A percentile compares a stretch with the other conserved stretches of the same genome.
These are phyloP conservation scores for Carex myosuroides DNA, from an alignment of 176 grass and related monocot genomes.

Conservation along the genomic window DNA sequence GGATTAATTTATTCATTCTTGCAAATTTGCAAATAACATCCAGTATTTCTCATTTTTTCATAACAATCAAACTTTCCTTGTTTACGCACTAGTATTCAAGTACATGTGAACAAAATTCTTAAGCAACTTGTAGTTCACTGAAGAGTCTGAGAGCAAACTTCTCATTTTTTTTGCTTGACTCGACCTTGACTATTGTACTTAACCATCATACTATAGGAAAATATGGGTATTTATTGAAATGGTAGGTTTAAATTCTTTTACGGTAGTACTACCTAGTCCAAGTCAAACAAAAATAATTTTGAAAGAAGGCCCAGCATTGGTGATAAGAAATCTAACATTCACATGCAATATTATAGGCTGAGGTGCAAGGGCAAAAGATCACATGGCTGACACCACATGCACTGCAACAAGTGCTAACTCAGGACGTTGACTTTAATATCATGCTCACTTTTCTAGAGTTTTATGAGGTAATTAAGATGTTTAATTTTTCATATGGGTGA, in stretches of 20 bases:
- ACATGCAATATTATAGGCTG: constrained; percentile 48
- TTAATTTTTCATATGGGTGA: not conserved
- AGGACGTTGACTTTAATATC: constrained; percentile 95
- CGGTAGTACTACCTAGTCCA: not conserved
- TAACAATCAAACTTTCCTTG: not conserved
- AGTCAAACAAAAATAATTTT: not conserved
- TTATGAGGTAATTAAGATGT: constrained; percentile 54
- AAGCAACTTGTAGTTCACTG: not conserved
- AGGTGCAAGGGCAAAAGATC: constrained; percentile 96
- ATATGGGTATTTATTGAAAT: not conserved
- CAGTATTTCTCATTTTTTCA: not conserved
- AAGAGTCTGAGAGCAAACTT: not conserved
- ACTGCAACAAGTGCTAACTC: constrained; percentile 86
- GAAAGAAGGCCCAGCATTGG: not conserved
- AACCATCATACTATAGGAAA: not conserved
- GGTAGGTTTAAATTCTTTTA: not conserved
- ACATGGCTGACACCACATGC: constrained; percentile 97
- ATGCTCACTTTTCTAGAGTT: constrained; percentile 98
- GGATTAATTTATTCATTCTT: not conserved
- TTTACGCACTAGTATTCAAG: not conserved
- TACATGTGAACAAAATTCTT: not conserved
- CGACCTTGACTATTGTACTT: not conserved
- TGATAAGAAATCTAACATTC: constrained; percentile 8
- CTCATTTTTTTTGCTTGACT: not conserved
- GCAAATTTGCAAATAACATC: not conserved